These are phyloP conservation scores for Yamadazyma dushanensis DNA, from an alignment of 1,139 yeast genomes.

Conservation along the genomic window DNA sequence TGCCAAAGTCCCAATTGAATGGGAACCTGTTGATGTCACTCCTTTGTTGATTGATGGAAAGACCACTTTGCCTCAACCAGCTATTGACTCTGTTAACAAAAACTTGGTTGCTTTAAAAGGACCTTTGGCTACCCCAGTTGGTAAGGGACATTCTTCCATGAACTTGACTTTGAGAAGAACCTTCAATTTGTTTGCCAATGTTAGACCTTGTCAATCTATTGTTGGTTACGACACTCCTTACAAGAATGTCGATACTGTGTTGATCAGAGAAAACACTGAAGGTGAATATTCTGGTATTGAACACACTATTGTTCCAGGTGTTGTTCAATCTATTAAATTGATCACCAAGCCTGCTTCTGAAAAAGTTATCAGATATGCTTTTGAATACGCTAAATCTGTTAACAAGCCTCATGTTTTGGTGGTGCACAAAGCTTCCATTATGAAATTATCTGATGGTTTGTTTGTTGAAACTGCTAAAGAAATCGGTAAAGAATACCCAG, in stretches of 20 bases:
- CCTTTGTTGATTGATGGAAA: slow-evolving; percentile 90
- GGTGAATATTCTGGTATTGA: slow-evolving; percentile 99
- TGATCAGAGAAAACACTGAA: slow-evolving; percentile 98
- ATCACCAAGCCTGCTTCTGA: slow-evolving; percentile 96
- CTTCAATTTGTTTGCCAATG: slow-evolving; percentile 92
- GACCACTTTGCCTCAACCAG: slow-evolving; percentile 90
- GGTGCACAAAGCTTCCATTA: slow-evolving; percentile 97
- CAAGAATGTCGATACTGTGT: slow-evolving; percentile 89
- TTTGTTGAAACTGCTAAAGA: slow-evolving; percentile 91
- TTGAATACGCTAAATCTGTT: slow-evolving; percentile 90
- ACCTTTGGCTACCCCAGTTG: slow-evolving; percentile 97
- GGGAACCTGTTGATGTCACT: slow-evolving; percentile 97
- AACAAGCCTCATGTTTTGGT: slow-evolving; percentile 88
- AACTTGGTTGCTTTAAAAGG: slow-evolving; percentile 96
- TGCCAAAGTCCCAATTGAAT: slow-evolving; percentile 91
- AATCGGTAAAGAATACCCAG: slow-evolving; percentile 89
- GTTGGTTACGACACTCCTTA: slow-evolving; percentile 95
- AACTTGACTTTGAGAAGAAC: slow-evolving; percentile 97
- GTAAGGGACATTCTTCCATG: slow-evolving; percentile 97
- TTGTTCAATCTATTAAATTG: slow-evolving; percentile 95
- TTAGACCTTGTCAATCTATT: slow-evolving; percentile 94
- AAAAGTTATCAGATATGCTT: slow-evolving; percentile 94
- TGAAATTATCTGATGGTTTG: slow-evolving; percentile 97
- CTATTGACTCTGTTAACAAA: slow-evolving; percentile 88
- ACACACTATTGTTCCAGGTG: slow-evolving; percentile 97